Conservation (phyloP, 2,329 filamentous ascomycete species). For the Colletotrichum truncatum region DNA sequence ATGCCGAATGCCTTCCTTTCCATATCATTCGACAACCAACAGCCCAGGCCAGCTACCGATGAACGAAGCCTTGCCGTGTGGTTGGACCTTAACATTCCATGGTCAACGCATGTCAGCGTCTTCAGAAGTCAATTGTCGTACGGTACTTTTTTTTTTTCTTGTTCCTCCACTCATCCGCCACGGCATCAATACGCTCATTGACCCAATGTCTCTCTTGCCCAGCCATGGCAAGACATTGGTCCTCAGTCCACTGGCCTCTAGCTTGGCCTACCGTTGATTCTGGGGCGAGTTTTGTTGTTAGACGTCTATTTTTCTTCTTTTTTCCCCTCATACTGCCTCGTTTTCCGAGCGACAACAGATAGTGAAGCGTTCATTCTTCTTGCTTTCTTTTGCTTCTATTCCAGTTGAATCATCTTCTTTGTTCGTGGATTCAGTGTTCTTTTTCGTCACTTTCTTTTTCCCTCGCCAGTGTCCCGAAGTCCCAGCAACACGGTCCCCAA, state of each 20-base stretch:
- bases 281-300: not conserved
- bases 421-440: not conserved
- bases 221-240: slow-evolving; percentile 23
- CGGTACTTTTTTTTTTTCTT: not conserved
- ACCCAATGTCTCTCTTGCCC: slow-evolving; percentile 9
- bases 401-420: not conserved
- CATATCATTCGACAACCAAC: not conserved
- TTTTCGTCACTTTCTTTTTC: not conserved
- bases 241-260: not conserved
- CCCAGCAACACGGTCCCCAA: slow-evolving; percentile 5
- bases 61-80: not conserved
- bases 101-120: slow-evolving; percentile 1
- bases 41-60: not conserved
- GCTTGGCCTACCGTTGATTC: not conserved
- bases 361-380: not conserved
- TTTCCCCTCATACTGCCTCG: not conserved
- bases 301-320: not conserved
- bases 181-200: not conserved
- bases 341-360: not conserved
- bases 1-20: not conserved
- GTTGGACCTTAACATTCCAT: slow-evolving; percentile 1
- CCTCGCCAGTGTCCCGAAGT: not conserved
- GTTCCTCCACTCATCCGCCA: not conserved
- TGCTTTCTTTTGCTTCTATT: slow-evolving; percentile 10
- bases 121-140: not conserved